Base-by-base conservation (phyloP, 345 rosid genomes). In the Linum lewisii region DNA sequence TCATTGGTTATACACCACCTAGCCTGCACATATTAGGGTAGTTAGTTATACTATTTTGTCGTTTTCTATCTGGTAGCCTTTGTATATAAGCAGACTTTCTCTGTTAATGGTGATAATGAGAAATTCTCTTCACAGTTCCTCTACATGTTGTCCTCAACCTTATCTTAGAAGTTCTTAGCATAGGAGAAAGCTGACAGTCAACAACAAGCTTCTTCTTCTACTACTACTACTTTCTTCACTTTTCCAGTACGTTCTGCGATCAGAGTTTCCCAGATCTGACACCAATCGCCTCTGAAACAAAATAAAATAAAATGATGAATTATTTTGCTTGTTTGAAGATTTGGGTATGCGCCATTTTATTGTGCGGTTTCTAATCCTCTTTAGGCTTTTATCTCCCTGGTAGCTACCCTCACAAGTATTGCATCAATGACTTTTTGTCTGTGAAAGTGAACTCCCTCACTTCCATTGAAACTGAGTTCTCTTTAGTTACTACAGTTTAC, bases 381-480 rank as follows among this genome's bases (percentile, higher is more conserved):
- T 50, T 42, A 59, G 90, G 84, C 51, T 88, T 75, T 70, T 88
- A 88, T 69, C 81, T 86, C 53, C 94, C 94, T 1, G 94, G 96
- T 24, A 88, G 96, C 49, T 88, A 84, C 22, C 56, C 56, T 52
- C 56, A 52, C 56, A 52, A 52, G 56, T 52, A 52, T 15, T 14
- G 56, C 25, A 59, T 76, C 19, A 82, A 94, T 21, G 91, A 42
- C 44, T n/a, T 63, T 51, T 64, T 86, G 73, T 80, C 85, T 7
- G 89, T 86, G 76, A 88, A 88, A 69, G 96, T 88, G 72, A 88
- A 88, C 74, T 88, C 96, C 2, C 79, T 88, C 63, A 88, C 94
- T 60, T 88, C 96, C 0, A 86, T 88, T 44, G 89, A 84, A 42
- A 88, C 96, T 2, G 96, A 88, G 68, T 88, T 76, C 96, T 94